Percentiles rank a stretch among this genome's conserved stretches.
phyloP scores from a whole-genome alignment of 352 stramenopile genomes.

The Pythium insidiosum region DNA sequence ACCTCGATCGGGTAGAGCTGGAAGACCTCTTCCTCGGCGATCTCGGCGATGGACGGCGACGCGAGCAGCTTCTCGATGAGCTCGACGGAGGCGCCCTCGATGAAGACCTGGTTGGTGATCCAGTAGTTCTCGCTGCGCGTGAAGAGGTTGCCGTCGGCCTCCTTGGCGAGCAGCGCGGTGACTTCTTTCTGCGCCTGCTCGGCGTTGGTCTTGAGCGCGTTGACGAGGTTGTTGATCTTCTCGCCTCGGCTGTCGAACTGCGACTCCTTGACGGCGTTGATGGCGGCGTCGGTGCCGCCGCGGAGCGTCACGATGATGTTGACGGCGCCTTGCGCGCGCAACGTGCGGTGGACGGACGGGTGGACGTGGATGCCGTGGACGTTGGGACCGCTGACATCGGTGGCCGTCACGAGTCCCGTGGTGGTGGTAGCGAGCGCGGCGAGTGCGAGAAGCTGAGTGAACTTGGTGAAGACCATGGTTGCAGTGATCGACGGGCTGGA shows the following conservation, averaged over 20 bases:
- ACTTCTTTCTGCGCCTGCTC: conserved; percentile 5
- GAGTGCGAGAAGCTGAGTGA: too few relatives aligned
- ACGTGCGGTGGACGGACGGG: conserved; percentile 16
- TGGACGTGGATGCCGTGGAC: too few relatives aligned
- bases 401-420: too few relatives aligned
- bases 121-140: conserved; percentile 8
- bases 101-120: conserved; percentile 20
- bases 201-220: conserved; percentile 5
- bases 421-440: too few relatives aligned
- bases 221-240: conserved; percentile 8
- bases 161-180: conserved; percentile 3
- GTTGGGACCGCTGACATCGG: too few relatives aligned
- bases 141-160: conserved; percentile 1
- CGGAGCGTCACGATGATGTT: conserved; percentile 25
- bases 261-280: conserved; percentile 10
- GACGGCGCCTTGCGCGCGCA: conserved; percentile 14
- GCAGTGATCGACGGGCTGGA: too few relatives aligned
- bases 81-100: conserved; percentile 2
- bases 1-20: neutral
- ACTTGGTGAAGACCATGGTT: too few relatives aligned
- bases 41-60: conserved; percentile 1
- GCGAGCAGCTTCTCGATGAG: conserved; percentile 8
- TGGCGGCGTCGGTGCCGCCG: conserved; percentile 2
- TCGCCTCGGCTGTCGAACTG: conserved; percentile 8
- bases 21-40: neutral